phyloP scores from a whole-genome alignment of 495 filamentous ascomycete species.

The Talaromyces thailandensis region DNA sequence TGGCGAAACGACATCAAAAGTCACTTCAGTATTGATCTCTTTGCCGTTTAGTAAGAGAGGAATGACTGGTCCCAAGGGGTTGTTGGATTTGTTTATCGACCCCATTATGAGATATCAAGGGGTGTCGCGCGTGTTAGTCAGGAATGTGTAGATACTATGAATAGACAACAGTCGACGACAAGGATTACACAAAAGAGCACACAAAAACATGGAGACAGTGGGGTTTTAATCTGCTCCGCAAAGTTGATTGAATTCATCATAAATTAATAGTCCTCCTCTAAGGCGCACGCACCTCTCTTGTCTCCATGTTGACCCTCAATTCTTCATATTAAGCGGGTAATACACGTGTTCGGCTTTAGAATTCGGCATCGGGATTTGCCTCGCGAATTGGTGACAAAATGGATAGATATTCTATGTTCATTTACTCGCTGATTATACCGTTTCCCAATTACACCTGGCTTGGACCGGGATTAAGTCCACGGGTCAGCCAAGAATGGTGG shows the following conservation, averaged over 20 bases:
- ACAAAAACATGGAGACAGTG: background rate
- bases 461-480: background rate
- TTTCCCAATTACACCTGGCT: background rate
- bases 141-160: background rate
- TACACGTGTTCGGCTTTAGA: background rate
- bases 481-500: background rate
- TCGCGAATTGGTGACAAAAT: background rate
- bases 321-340: background rate
- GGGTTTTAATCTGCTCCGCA: background rate
- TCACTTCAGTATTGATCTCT: slow-evolving; percentile 47
- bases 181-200: background rate
- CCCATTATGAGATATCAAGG: background rate
- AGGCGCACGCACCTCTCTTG: background rate
- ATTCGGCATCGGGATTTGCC: background rate
- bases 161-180: background rate
- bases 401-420: background rate
- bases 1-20: slow-evolving; percentile 61
- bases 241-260: background rate
- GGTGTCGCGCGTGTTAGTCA: background rate
- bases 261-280: background rate
- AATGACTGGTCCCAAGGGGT: slow-evolving; percentile 23
- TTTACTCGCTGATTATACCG: background rate
- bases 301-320: background rate
- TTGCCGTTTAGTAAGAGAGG: slow-evolving; percentile 68
- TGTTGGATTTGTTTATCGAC: background rate